phyloP scores from a whole-genome alignment of 2,329 filamentous ascomycete species.

The Cercospora sp. region DNA sequence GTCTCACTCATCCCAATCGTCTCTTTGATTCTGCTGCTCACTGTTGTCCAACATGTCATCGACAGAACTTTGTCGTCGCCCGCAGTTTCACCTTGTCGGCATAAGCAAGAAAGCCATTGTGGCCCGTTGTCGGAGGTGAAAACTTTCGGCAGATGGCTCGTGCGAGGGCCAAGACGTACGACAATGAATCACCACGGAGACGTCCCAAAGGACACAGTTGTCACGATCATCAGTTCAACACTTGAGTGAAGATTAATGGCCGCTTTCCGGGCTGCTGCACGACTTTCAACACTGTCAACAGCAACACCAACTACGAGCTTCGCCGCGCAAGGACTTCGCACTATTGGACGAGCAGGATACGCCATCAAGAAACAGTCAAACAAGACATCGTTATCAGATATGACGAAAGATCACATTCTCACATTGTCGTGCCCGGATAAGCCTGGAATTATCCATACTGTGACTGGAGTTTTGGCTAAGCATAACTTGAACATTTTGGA shows the following conservation, averaged over 20 bases:
- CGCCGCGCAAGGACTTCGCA: constrained; percentile 5
- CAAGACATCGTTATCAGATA: constrained; percentile 2
- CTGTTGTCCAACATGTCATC: not conserved
- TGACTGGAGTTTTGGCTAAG: constrained; percentile 73
- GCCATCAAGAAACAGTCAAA: not conserved
- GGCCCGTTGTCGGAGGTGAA: constrained; percentile 14
- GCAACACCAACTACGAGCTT: not conserved
- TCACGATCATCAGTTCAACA: constrained; percentile 11
- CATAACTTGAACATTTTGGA: constrained; percentile 79
- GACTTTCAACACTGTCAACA: constrained; percentile 14
- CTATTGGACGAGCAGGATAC: constrained; percentile 12
- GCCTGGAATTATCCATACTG: constrained; percentile 80
- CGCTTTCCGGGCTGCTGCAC: constrained; percentile 8
- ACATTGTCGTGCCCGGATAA: constrained; percentile 83
- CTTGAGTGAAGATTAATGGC: constrained; percentile 8
- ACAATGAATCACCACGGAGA: constrained; percentile 9
- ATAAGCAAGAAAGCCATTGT: not conserved
- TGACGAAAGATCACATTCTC: constrained; percentile 62
- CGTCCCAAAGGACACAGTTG: not conserved
- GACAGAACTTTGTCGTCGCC: not conserved
- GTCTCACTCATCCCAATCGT: not conserved
- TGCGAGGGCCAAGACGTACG: constrained; percentile 11
- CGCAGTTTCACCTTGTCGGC: not conserved
- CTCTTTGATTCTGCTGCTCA: no score
- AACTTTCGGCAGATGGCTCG: constrained; percentile 8